Base-by-base conservation (phyloP, 352 stramenopile genomes). In the Phytophthora aleatoria region DNA sequence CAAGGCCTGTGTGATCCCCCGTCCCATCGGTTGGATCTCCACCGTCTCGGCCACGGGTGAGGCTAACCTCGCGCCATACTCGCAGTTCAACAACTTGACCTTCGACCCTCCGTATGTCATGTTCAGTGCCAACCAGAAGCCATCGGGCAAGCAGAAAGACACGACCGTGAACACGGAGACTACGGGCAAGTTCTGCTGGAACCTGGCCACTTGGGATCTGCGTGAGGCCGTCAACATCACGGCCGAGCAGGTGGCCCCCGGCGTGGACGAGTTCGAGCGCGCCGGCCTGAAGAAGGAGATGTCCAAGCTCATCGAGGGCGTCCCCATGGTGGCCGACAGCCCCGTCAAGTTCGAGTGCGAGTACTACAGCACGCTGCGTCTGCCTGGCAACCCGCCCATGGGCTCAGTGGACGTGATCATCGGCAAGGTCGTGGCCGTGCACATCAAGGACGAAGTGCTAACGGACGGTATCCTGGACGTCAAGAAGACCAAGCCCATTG, bases 101-200 rank as follows among this genome's bases (percentile, higher is more conserved):
- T 71, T 71, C 52, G 67, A 74, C 16, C 67, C 61, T 8, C 67
- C 67, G 7, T 71, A 71, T 52, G 62, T 74, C 57, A 74, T 74
- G 67, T 74, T 74, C 52, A 71, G 61, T 24, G 62, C 62, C 15
- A 74, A 74, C 62, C 67, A 71, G 57, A 74, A 62, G 61, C 67
- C 67, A 10, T 67, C 61, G 26, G 67, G 67, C 26, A 41, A 54
- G 33, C 61, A 71, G 52, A 74, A 74, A 55, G 67, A 74, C 42
- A 74, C 67, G 47, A 54, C 52, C 1, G 67, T 71, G 20, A 74
- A 71, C 45, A 68, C 62, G 0, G 61, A 71, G 56, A 61, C 56
- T 11, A 74, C 66, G 5, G 66, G 66, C 50, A 70, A 74, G 33
- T 74, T 74, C 55, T 66, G 54, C 50, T 70, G 61, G 61, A 74